A percentile compares a stretch with the other conserved stretches of the same genome.
These are phyloP conservation scores for Melampsora americana DNA, from an alignment of 1,284 basidiomycete genomes.

Conservation along the genomic window DNA sequence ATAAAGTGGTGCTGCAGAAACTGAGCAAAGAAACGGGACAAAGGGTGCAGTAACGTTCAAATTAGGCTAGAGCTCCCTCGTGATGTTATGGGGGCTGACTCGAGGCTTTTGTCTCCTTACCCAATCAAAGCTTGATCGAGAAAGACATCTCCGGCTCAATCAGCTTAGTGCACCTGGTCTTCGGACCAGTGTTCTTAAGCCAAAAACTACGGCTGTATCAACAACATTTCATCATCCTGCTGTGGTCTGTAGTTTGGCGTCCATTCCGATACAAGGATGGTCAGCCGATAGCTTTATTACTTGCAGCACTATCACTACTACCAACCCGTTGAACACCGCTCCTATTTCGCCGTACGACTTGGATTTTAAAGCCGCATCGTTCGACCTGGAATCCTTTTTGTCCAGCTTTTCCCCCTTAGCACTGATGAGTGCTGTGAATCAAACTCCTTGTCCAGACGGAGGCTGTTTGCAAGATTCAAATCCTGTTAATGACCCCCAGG, in stretches of 20 bases:
- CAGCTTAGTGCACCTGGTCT: conserved; percentile 29
- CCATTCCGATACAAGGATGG: conserved; percentile 8
- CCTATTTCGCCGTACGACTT: conserved; percentile 23
- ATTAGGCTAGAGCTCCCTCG: background rate
- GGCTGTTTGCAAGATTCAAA: conserved; percentile 11
- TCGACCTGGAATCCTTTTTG: conserved; percentile 35
- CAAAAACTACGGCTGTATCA: conserved; percentile 13
- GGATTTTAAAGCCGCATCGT: conserved; percentile 21
- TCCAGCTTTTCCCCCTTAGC: conserved; percentile 32
- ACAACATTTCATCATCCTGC: conserved; percentile 34
- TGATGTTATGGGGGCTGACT: background rate
- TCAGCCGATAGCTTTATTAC: conserved; percentile 20
- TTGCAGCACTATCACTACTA: conserved; percentile 35
- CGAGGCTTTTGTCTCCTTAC: background rate
- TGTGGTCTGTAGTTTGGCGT: conserved; percentile 31
- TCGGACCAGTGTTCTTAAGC: conserved; percentile 8
- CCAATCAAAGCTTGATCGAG: conserved; percentile 23
- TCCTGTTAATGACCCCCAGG: background rate
- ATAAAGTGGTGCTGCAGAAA: conserved; percentile 12
- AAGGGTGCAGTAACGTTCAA: conserved; percentile 4
- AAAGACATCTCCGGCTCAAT: conserved; percentile 34
- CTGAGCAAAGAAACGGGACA: conserved; percentile 39
- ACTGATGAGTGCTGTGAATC: conserved; percentile 23
- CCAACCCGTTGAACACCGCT: conserved; percentile 27
- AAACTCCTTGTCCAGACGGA: conserved; percentile 15